Conservation (phyloP, 2,329 filamentous ascomycete genomes). For the Hirsutella rhossiliensis region DNA sequence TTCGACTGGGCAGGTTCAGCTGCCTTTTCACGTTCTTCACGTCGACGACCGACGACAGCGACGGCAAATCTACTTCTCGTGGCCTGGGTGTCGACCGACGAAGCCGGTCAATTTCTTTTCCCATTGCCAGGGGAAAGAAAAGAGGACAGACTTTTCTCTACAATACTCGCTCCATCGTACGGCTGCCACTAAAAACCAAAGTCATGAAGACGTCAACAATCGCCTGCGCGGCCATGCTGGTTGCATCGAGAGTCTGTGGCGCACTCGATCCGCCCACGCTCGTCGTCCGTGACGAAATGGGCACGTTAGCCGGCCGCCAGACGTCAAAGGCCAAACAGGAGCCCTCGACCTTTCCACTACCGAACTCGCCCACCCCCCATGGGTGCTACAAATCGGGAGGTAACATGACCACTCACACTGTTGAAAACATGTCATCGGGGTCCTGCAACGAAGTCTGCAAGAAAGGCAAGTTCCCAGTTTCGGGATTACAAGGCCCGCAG, state of each 20-base stretch:
- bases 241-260: slow-evolving; percentile 12
- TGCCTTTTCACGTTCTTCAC: too few species aligned
- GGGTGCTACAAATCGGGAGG: slow-evolving; percentile 38
- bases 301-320: not conserved
- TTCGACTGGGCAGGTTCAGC: too few species aligned
- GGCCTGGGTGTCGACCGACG: not conserved
- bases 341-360: slow-evolving; percentile 23
- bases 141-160: not conserved
- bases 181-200: not conserved
- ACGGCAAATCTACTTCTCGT: too few species aligned
- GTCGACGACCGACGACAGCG: too few species aligned
- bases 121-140: not conserved
- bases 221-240: slow-evolving; percentile 15
- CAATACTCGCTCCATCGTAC: not conserved
- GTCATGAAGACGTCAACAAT: slow-evolving; percentile 19
- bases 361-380: slow-evolving; percentile 28
- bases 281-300: not conserved
- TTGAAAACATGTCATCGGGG: slow-evolving; percentile 22
- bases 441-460: slow-evolving; percentile 28
- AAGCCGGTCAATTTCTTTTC: not conserved
- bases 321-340: slow-evolving; percentile 14
- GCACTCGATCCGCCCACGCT: slow-evolving; percentile 7
- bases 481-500: slow-evolving; percentile 47
- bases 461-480: slow-evolving; percentile 38
- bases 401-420: slow-evolving; percentile 19